A percentile compares a stretch with the other conserved stretches of the same genome.
phyloP scores from a whole-genome alignment of 2,329 filamentous ascomycete species.

The Claviceps pazoutovae region DNA sequence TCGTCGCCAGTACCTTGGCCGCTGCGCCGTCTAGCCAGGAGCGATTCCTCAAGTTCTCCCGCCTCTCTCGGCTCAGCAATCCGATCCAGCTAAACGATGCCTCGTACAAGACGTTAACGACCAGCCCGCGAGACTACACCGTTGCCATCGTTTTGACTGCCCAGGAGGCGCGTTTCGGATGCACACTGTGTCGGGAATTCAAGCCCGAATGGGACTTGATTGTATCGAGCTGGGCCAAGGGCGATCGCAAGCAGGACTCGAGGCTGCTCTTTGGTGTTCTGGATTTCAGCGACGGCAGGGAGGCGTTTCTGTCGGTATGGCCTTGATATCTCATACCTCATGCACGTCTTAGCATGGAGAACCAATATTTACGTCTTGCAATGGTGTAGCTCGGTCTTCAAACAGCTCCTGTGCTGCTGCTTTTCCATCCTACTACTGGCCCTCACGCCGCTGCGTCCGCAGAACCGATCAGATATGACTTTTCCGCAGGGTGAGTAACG shows the following conservation, averaged over 20 bases:
- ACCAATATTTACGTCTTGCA: neutral
- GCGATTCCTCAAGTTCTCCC: constrained; percentile 57
- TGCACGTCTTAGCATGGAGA: neutral
- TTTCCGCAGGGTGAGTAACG: constrained; percentile 55
- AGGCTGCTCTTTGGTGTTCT: constrained; percentile 68
- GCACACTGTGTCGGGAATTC: constrained; percentile 76
- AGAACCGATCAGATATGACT: constrained; percentile 71
- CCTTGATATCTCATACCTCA: neutral
- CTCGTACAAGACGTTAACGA: constrained; percentile 62
- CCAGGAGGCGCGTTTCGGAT: constrained; percentile 69
- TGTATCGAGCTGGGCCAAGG: constrained; percentile 73
- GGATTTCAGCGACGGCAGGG: constrained; percentile 76
- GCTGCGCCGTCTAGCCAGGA: constrained; percentile 50
- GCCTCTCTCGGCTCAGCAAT: constrained; percentile 48
- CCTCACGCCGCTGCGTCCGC: constrained; percentile 57
- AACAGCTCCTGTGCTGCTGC: constrained; percentile 79
- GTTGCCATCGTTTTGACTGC: constrained; percentile 77
- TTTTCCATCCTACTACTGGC: constrained; percentile 76
- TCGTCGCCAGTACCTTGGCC: constrained; percentile 45
- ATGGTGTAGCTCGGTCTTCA: constrained; percentile 67
- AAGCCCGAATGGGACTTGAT: constrained; percentile 89
- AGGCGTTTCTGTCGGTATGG: constrained; percentile 72
- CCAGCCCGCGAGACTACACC: constrained; percentile 69
- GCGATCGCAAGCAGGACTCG: constrained; percentile 60
- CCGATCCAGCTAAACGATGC: constrained; percentile 69